Percentiles rank a stretch among this genome's conserved stretches.
phyloP scores from a whole-genome alignment of 2,329 filamentous ascomycete species.

The Arthrobotrys conoides region DNA sequence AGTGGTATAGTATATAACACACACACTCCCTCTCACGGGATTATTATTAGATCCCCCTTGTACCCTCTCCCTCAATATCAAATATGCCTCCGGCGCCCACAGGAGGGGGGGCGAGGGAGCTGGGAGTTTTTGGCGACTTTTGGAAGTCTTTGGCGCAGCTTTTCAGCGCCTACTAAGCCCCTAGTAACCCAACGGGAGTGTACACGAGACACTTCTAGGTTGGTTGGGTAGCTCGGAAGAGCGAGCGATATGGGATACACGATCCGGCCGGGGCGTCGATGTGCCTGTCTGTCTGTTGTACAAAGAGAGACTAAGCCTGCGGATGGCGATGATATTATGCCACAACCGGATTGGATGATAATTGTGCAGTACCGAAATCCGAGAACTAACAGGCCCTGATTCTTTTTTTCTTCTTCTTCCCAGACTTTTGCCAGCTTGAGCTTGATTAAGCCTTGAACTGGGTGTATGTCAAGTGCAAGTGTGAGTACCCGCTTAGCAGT shows the following conservation, averaged over 20 bases:
- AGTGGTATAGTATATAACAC: conserved; percentile 16
- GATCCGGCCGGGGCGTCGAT: conserved; percentile 21
- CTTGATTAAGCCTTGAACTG: background rate
- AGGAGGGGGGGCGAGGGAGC: conserved; percentile 33
- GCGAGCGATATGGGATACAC: conserved; percentile 20
- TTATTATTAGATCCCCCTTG: conserved; percentile 49
- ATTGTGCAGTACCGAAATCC: conserved; percentile 17
- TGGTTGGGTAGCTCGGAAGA: conserved; percentile 16
- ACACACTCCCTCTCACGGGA: conserved; percentile 25
- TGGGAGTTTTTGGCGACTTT: conserved; percentile 28
- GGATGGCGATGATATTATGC: conserved; percentile 53
- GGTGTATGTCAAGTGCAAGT: background rate
- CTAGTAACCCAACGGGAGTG: conserved; percentile 20
- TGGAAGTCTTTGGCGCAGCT: conserved; percentile 54
- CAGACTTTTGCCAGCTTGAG: background rate
- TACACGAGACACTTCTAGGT: conserved; percentile 41
- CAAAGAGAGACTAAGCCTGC: conserved; percentile 13
- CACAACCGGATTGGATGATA: conserved; percentile 38
- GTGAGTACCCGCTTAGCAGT: too few species aligned
- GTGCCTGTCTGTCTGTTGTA: conserved; percentile 27
- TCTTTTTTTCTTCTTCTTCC: background rate
- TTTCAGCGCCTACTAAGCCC: conserved; percentile 35
- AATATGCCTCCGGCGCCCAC: conserved; percentile 50
- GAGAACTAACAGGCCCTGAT: conserved; percentile 4
- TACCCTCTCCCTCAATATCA: conserved; percentile 13